Evolutionary conservation across 2,329 filamentous ascomycete species (phyloP).

Genomic region (Cladophialophora immunda): DNA sequence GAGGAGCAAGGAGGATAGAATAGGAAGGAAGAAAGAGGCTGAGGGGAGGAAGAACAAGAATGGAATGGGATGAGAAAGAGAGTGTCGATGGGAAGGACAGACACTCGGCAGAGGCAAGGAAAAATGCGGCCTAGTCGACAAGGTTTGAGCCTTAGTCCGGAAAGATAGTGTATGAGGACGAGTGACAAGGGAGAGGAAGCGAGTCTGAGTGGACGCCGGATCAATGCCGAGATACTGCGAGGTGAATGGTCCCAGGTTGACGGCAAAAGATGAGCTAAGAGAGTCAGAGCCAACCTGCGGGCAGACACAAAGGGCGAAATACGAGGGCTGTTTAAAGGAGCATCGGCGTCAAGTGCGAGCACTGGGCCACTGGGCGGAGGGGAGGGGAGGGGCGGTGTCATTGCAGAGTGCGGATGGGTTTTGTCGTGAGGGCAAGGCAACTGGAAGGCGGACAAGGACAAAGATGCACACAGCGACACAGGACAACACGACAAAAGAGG

Average conservation of each 20-base stretch:
- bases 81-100: constrained; percentile 28
- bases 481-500: background rate
- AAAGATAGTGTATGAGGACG: constrained; percentile 21
- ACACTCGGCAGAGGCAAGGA: constrained; percentile 28
- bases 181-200: constrained; percentile 19
- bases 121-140: constrained; percentile 31
- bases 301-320: background rate
- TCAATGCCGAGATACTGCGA: constrained; percentile 23
- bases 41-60: constrained; percentile 29
- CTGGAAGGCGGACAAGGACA: background rate
- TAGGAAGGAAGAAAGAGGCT: constrained; percentile 18
- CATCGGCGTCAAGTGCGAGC: background rate
- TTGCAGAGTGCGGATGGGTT: background rate
- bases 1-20: constrained; percentile 17
- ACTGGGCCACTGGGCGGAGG: background rate
- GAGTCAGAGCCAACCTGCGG: constrained; percentile 15
- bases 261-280: constrained; percentile 17
- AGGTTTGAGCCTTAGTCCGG: constrained; percentile 21
- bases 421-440: background rate
- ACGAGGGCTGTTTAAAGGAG: constrained; percentile 2
- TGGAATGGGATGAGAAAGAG: constrained; percentile 26
- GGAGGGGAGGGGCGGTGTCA: background rate
- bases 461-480: background rate
- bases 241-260: constrained; percentile 8
- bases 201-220: constrained; percentile 14